These are phyloP conservation scores for Rhododendron ovatum DNA, from an alignment of 148 eudicot species.

Conservation along the genomic window DNA sequence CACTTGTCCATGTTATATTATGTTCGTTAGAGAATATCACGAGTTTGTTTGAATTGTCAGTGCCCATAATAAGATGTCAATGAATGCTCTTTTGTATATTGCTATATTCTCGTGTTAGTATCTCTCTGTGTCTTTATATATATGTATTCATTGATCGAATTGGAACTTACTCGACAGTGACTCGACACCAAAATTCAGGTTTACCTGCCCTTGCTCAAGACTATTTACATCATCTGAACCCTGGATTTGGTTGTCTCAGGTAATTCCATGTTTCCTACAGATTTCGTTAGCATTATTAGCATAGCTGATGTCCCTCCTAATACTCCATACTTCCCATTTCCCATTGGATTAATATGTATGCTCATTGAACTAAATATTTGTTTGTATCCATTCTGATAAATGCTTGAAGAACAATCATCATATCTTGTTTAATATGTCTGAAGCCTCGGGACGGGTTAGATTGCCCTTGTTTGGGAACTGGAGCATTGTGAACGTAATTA, in stretches of 20 bases:
- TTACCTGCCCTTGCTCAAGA: neutral
- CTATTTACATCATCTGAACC: rapidly evolving
- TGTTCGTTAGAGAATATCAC: neutral
- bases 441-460: neutral
- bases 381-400: neutral
- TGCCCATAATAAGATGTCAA: neutral
- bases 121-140: neutral
- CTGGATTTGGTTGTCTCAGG: neutral
- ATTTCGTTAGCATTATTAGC: neutral
- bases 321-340: neutral
- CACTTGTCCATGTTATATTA: too few relatives aligned
- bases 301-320: neutral
- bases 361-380: neutral
- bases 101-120: neutral
- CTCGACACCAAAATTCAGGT: neutral
- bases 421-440: neutral
- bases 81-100: neutral
- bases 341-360: neutral
- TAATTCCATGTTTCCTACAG: neutral
- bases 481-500: too few relatives aligned
- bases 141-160: neutral
- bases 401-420: neutral
- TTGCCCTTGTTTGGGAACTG: too few relatives aligned
- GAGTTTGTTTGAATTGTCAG: neutral
- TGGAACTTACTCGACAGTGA: neutral